These are phyloP conservation scores for Rhododendron mucronatum DNA, from an alignment of 148 eudicot genomes.

Conservation along the genomic window DNA sequence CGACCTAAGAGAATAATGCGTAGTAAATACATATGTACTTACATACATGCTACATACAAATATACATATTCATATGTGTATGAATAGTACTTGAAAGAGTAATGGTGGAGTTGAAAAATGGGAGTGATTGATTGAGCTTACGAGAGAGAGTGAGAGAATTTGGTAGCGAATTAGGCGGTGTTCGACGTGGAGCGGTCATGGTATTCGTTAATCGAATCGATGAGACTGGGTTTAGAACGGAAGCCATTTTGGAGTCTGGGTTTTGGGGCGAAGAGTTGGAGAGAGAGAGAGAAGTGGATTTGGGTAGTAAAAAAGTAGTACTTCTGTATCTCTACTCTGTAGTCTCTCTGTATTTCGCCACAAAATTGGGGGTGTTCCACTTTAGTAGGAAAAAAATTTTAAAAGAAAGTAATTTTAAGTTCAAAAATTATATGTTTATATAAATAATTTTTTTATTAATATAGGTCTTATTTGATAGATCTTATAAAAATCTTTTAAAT, in stretches of 20 bases:
- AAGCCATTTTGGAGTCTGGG: conserved; percentile 32
- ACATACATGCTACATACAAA: neutral
- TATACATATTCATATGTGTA: neutral
- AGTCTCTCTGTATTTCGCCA: no score
- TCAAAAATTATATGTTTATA: no score
- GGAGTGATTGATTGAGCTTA: conserved; percentile 22
- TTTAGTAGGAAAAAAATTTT: no score
- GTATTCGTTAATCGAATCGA: conserved; percentile 36
- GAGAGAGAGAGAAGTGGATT: neutral
- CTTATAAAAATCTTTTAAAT: no score
- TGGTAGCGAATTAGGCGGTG: conserved; percentile 20
- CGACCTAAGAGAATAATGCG: conserved; percentile 33
- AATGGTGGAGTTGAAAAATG: no score
- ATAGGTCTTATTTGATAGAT: no score
- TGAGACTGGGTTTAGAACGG: conserved; percentile 42
- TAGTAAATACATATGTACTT: neutral
- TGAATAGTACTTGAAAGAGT: neutral
- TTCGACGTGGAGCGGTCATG: conserved; percentile 23
- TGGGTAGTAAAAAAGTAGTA: neutral
- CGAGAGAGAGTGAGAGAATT: conserved; percentile 35
- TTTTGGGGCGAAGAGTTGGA: neutral
- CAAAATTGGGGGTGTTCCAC: no score
- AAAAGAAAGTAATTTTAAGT: no score
- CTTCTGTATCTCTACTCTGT: no score
- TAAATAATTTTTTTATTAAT: no score